phyloP scores from a whole-genome alignment of 2,329 filamentous ascomycete species.

The Trichoderma hamatum region DNA sequence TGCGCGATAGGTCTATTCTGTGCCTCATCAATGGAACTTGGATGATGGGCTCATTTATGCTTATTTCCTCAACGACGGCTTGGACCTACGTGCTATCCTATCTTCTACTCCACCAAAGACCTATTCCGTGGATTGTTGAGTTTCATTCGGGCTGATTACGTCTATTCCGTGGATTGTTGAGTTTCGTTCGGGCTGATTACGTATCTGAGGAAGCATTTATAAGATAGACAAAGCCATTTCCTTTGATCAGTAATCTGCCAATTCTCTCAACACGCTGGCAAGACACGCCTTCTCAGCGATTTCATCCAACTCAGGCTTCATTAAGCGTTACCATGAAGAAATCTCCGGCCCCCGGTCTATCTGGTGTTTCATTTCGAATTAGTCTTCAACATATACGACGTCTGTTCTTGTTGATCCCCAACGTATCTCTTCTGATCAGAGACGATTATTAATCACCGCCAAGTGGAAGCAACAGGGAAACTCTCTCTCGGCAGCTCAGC shows the following conservation, averaged over 20 bases:
- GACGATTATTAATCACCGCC: slow-evolving; percentile 3
- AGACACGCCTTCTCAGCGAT: neutral
- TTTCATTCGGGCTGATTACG: neutral
- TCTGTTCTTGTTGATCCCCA: neutral
- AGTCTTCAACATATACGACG: neutral
- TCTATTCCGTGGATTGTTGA: neutral
- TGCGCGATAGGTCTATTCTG: neutral
- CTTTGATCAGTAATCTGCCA: neutral
- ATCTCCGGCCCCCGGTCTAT: neutral
- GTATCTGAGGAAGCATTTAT: neutral
- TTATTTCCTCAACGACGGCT: neutral
- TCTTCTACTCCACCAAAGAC: neutral
- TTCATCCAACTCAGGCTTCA: neutral
- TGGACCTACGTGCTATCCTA: neutral
- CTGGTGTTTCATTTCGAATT: neutral
- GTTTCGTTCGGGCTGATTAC: neutral
- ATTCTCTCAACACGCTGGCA: neutral
- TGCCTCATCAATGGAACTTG: neutral
- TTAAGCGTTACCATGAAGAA: neutral
- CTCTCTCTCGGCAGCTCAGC: neutral
- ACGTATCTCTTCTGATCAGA: neutral
- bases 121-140: neutral
- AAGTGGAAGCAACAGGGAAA: neutral
- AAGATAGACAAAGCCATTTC: neutral
- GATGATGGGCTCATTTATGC: neutral